Percentiles rank a stretch among this genome's conserved stretches.
Evolutionary conservation across 768 basidiomycete genomes (phyloP).

Genomic region (Psilocybe sp.): DNA sequence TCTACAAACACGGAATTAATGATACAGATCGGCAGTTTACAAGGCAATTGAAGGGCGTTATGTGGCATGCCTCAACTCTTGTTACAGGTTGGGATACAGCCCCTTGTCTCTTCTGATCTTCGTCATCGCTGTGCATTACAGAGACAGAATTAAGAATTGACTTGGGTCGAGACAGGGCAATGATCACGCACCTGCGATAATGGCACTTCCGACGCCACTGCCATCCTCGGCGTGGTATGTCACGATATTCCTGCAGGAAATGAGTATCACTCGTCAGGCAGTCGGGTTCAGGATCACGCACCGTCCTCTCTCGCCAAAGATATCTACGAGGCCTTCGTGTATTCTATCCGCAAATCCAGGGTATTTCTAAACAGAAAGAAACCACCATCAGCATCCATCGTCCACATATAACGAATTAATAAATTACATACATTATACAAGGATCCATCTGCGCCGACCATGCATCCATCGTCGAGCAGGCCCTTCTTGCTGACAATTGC

Average conservation of each 20-base stretch:
- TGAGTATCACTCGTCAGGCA: background rate
- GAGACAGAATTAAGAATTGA: background rate
- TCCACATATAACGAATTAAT: background rate
- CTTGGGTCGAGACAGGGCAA: slow-evolving; percentile 1
- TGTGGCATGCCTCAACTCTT: background rate
- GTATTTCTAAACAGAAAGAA: slow-evolving; percentile 75
- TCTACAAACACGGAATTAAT: background rate
- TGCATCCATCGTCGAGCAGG: slow-evolving; percentile 86
- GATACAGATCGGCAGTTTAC: background rate
- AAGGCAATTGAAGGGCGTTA: background rate
- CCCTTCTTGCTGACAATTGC: slow-evolving; percentile 95
- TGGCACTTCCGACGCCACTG: slow-evolving; percentile 93
- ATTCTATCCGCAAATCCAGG: slow-evolving; percentile 92
- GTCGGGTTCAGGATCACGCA: slow-evolving; percentile 33
- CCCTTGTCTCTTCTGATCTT: slow-evolving; percentile 20
- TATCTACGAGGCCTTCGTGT: slow-evolving; percentile 88
- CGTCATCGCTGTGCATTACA: slow-evolving; percentile 70
- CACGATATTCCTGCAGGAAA: slow-evolving; percentile 52
- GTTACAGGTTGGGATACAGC: slow-evolving; percentile 18
- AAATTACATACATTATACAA: slow-evolving; percentile 79
- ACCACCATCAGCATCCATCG: background rate
- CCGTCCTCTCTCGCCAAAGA: slow-evolving; percentile 96
- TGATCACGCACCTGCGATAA: slow-evolving; percentile 64
- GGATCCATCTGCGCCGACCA: slow-evolving; percentile 91
- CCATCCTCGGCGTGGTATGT: slow-evolving; percentile 89